phyloP scores from a whole-genome alignment of 345 rosid genomes.

The Bruguiera parviflora region DNA sequence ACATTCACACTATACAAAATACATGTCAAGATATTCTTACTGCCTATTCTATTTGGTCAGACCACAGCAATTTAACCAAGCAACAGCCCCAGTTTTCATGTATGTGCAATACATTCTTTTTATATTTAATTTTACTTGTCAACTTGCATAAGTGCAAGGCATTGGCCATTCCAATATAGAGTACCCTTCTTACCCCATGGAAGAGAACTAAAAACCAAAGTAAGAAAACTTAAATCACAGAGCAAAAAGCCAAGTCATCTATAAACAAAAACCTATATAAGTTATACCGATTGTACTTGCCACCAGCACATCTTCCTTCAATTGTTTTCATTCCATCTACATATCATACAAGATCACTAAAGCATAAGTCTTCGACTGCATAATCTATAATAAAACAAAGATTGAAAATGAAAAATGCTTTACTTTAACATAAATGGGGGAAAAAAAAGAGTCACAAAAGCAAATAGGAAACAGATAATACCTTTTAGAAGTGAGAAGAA shows the following conservation, averaged over 20 bases:
- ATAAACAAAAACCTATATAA: neutral
- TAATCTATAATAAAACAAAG: neutral
- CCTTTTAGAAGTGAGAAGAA: constrained; percentile 48
- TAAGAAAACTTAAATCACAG: neutral
- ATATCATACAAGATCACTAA: constrained; percentile 14
- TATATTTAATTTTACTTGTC: no score
- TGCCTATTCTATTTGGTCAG: no score
- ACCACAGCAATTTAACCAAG: no score
- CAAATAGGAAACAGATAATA: constrained; percentile 12
- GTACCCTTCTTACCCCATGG: no score
- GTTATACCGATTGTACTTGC: constrained; percentile 36
- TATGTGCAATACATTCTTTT: no score
- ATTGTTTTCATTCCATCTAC: constrained; percentile 46
- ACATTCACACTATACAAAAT: no score
- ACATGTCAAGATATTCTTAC: no score
- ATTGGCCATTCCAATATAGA: no score
- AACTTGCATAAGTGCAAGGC: no score
- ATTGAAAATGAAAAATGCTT: neutral
- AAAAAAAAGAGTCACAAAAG: neutral
- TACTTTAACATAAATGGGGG: neutral
- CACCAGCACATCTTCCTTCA: constrained; percentile 46
- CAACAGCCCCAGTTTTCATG: no score
- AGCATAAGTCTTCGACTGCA: constrained; percentile 5
- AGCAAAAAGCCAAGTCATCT: neutral
- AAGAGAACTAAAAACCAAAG: neutral